Conservation (phyloP, 306 rosid genomes). For the Begonia peltatifolia region DNA sequence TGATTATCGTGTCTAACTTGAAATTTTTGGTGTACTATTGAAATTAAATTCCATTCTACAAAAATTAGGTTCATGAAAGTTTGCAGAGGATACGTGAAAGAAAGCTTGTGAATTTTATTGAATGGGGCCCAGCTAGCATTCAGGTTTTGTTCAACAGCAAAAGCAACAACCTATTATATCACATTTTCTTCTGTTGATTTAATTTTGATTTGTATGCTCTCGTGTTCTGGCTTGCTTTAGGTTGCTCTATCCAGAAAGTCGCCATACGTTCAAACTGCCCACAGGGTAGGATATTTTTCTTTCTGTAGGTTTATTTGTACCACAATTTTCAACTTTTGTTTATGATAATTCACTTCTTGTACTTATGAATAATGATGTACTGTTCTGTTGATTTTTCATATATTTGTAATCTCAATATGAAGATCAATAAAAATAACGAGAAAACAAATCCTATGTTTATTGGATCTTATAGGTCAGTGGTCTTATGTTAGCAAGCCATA, state of each 20-base stretch:
- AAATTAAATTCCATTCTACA: too few relatives aligned
- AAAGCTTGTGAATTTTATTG: slow-evolving; percentile 92
- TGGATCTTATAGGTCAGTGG: slow-evolving; percentile 62
- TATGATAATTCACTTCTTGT: too few relatives aligned
- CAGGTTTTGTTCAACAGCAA: slow-evolving; percentile 40
- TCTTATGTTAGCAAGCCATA: slow-evolving; percentile 96
- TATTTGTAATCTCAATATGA: too few relatives aligned
- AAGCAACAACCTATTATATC: slow-evolving; percentile 9
- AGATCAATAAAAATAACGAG: too few relatives aligned
- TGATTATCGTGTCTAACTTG: neutral
- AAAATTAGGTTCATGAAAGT: slow-evolving; percentile 86
- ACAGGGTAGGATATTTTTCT: slow-evolving; percentile 39
- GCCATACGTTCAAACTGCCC: slow-evolving; percentile 98
- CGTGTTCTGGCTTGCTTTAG: slow-evolving; percentile 18
- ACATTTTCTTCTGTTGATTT: slow-evolving; percentile 3
- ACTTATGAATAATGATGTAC: too few relatives aligned
- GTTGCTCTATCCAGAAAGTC: slow-evolving; percentile 97
- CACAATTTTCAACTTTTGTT: too few relatives aligned
- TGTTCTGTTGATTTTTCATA: too few relatives aligned
- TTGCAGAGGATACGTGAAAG: slow-evolving; percentile 99
- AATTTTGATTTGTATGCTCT: slow-evolving; percentile 4
- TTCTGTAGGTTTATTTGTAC: too few relatives aligned
- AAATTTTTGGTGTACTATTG: too few relatives aligned
- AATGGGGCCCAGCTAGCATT: slow-evolving; percentile 99
- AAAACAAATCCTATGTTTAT: too few relatives aligned